Evolutionary conservation across 805 yeast species (phyloP), one percentile per base, ranked within the genome.

Genomic region (Candida awuae): DNA sequence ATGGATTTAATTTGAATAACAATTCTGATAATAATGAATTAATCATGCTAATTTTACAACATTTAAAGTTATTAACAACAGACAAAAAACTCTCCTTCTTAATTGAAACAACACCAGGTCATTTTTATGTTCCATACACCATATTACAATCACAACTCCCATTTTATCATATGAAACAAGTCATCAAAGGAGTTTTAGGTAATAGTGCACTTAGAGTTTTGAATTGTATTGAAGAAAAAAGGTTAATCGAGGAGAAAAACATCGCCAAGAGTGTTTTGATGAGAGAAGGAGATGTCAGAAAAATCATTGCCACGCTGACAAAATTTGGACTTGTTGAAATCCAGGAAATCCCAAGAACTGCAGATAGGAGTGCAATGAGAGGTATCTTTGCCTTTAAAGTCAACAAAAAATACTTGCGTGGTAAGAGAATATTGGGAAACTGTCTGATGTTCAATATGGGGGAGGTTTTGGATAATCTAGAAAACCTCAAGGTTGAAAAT

Each of bases 321-420:
- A 73, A 71, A 38, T 69, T 76, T 47, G 86, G 88, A 45, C 71
- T 84, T 15, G 65, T 88, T 15, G 95, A 90, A 55, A 71, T 88
- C 27, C 97, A 90, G 61, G 98, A 92, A 62, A 82, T 92, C 21
- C 97, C 97, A 10, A 75, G 90, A 52, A 81, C 95, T 8, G 80
- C 77, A 18, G 97, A 92, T 57, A 71, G 97, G 49, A 88, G 94
- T 3, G 95, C 97, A 0, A 77, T 84, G 29, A 77, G 95, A 49
- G 81, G 97, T 1, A 81, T 84, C 21, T 92, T 76, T 55, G 69
- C 88, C 25, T 92, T 86, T 68, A 72, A 86, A 52, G 43, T 49
- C 19, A 40, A 39, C 17, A 37, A 34, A 18, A 38, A 38, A 1
- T 62, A 61, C 29, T 42, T 43, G 4, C 51, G 57, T 15, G 58